phyloP scores from a whole-genome alignment of 1,284 basidiomycete genomes.

The Wolfiporia cocos region DNA sequence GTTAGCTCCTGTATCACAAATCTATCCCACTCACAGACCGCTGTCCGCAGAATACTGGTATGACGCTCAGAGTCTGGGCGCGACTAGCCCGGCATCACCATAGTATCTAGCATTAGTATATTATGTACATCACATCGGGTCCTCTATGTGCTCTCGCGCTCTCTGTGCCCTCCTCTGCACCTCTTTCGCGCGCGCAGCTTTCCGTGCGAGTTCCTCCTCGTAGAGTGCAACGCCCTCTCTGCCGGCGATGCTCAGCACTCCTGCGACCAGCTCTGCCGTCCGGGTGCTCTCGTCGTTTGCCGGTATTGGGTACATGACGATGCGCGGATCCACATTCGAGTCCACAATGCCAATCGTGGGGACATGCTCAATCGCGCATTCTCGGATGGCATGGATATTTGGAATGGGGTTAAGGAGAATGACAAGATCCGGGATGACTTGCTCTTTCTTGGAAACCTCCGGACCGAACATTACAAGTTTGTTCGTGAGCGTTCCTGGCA shows the following conservation, averaged over 20 bases:
- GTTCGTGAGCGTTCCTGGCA: slow-evolving; percentile 93
- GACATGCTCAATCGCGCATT: slow-evolving; percentile 79
- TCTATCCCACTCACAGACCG: background rate
- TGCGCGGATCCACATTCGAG: slow-evolving; percentile 91
- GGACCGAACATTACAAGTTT: slow-evolving; percentile 73
- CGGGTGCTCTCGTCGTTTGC: slow-evolving; percentile 95
- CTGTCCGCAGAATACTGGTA: slow-evolving; percentile 55
- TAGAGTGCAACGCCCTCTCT: slow-evolving; percentile 63
- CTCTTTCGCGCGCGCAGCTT: slow-evolving; percentile 2
- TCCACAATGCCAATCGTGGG: slow-evolving; percentile 91
- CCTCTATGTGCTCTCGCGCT: slow-evolving; percentile 3
- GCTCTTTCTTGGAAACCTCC: slow-evolving; percentile 48
- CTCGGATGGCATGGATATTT: slow-evolving; percentile 80
- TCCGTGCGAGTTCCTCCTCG: slow-evolving; percentile 18
- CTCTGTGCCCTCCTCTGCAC: slow-evolving; percentile 6
- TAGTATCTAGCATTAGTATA: slow-evolving; percentile 11
- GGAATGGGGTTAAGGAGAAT: slow-evolving; percentile 85
- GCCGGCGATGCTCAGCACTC: slow-evolving; percentile 89
- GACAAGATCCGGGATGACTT: slow-evolving; percentile 80
- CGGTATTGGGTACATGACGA: slow-evolving; percentile 98
- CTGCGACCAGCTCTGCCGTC: slow-evolving; percentile 86
- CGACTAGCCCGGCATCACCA: slow-evolving; percentile 21
- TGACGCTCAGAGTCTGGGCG: slow-evolving; percentile 43
- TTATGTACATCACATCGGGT: slow-evolving; percentile 12
- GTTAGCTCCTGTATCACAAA: background rate